These are phyloP conservation scores for Apiotrichum akiyoshidainum DNA, from an alignment of 1,284 basidiomycete species.

Conservation along the genomic window DNA sequence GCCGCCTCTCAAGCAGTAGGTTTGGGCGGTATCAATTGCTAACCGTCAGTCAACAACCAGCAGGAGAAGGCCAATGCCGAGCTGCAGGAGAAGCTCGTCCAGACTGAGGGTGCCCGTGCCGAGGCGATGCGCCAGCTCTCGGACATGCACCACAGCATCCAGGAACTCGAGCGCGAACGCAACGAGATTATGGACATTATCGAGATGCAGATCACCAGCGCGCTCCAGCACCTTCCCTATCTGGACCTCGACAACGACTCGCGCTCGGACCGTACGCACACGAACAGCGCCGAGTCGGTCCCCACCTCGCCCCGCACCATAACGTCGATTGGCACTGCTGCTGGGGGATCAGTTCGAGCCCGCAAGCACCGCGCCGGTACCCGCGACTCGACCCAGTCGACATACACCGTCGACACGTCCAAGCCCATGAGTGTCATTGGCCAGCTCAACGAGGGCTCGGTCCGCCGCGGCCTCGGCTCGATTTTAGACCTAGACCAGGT, in stretches of 20 bases:
- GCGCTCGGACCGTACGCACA: slow-evolving; percentile 1
- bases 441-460: slow-evolving; percentile 19
- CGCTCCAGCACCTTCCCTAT: slow-evolving; percentile 28
- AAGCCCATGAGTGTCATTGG: slow-evolving; percentile 25
- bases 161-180: slow-evolving; percentile 47
- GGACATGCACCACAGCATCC: slow-evolving; percentile 49
- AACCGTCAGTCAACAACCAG: slow-evolving; percentile 28
- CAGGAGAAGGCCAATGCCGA: slow-evolving; percentile 37
- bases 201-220: slow-evolving; percentile 45
- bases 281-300: slow-evolving; percentile 6
- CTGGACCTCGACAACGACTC: slow-evolving; percentile 5
- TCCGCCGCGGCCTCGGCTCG: slow-evolving; percentile 17
- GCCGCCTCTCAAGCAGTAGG: slow-evolving; percentile 43
- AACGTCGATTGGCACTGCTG: not conserved
- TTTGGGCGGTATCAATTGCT: not conserved
- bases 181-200: slow-evolving; percentile 48
- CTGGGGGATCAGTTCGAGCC: not conserved
- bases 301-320: slow-evolving; percentile 8
- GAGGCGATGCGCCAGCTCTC: slow-evolving; percentile 49
- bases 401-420: slow-evolving; percentile 17
- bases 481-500: slow-evolving; percentile 20
- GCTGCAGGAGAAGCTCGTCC: slow-evolving; percentile 39
- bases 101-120: slow-evolving; percentile 45
- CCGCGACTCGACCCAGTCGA: slow-evolving; percentile 25
- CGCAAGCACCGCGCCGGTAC: slow-evolving; percentile 21